Conservation (phyloP, 495 filamentous ascomycete species). For the Hyphodiscus hymeniophilus region DNA sequence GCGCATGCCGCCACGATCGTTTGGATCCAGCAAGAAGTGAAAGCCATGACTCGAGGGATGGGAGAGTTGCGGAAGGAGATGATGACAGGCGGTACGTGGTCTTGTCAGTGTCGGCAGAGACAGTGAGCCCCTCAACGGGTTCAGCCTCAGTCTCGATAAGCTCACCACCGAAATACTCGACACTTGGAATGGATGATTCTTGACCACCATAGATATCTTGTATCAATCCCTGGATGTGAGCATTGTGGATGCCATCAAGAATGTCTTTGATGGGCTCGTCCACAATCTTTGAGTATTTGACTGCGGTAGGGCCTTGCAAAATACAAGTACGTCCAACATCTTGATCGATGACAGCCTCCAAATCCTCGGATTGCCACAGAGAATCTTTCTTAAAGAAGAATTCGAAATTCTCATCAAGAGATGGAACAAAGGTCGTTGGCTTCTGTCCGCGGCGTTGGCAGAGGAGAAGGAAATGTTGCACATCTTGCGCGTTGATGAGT, state of each 20-base stretch:
- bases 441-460: constrained; percentile 92
- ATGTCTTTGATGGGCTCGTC: constrained; percentile 94
- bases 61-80: constrained; percentile 57
- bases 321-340: constrained; percentile 94
- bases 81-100: constrained; percentile 71
- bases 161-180: constrained; percentile 93
- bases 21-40: constrained; percentile 75
- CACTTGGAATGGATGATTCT: constrained; percentile 64
- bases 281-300: constrained; percentile 76
- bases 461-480: constrained; percentile 91
- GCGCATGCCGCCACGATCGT: constrained; percentile 89
- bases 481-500: constrained; percentile 94
- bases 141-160: constrained; percentile 57
- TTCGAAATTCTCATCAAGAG: constrained; percentile 90
- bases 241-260: constrained; percentile 77
- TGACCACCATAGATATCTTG: constrained; percentile 73
- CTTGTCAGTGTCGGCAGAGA: constrained; percentile 66
- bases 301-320: constrained; percentile 90
- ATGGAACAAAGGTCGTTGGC: constrained; percentile 89
- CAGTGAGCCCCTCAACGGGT: constrained; percentile 67
- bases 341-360: constrained; percentile 90
- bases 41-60: constrained; percentile 76
- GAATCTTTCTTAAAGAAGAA: constrained; percentile 99
- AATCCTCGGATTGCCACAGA: constrained; percentile 97
- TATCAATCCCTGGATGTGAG: constrained; percentile 71